Evolutionary conservation across 441 rosid species (phyloP).

Genomic region (Breynia disticha): DNA sequence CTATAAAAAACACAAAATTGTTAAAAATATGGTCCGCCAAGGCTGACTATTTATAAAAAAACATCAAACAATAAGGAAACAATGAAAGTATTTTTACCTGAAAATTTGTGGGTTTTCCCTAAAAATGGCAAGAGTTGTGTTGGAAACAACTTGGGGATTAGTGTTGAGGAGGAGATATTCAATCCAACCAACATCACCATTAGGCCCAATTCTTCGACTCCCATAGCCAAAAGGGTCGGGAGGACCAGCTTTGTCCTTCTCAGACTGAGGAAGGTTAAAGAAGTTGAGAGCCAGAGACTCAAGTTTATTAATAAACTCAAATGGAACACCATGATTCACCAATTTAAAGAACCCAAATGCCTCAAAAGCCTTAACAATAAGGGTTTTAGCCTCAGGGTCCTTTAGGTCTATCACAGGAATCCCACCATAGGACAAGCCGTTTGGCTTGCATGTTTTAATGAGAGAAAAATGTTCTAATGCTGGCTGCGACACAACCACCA

Average conservation of each 20-base stretch:
- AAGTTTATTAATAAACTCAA: slow-evolving; percentile 35
- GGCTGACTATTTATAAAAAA: no score
- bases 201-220: slow-evolving; percentile 52
- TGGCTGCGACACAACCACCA: slow-evolving; percentile 58
- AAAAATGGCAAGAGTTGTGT: slow-evolving; percentile 26
- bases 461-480: slow-evolving; percentile 40
- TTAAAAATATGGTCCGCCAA: not conserved
- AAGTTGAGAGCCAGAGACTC: slow-evolving; percentile 48
- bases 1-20: slow-evolving; percentile 20
- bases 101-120: slow-evolving; percentile 28
- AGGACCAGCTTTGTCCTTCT: slow-evolving; percentile 70
- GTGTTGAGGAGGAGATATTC: slow-evolving; percentile 65
- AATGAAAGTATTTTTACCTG: slow-evolving; percentile 29
- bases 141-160: slow-evolving; percentile 25
- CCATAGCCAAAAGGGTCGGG: slow-evolving; percentile 82
- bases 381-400: slow-evolving; percentile 43
- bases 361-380: slow-evolving; percentile 45
- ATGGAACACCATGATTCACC: slow-evolving; percentile 58
- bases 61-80: no score
- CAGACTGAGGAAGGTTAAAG: slow-evolving; percentile 54
- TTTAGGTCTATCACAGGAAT: slow-evolving; percentile 51
- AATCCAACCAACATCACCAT: slow-evolving; percentile 77
- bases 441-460: slow-evolving; percentile 50
- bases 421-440: slow-evolving; percentile 16
- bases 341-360: slow-evolving; percentile 82